Evolutionary conservation across 305 asterid species (phyloP), one percentile per base, ranked within the genome.

Genomic region (Fraxinus angustifolia): DNA sequence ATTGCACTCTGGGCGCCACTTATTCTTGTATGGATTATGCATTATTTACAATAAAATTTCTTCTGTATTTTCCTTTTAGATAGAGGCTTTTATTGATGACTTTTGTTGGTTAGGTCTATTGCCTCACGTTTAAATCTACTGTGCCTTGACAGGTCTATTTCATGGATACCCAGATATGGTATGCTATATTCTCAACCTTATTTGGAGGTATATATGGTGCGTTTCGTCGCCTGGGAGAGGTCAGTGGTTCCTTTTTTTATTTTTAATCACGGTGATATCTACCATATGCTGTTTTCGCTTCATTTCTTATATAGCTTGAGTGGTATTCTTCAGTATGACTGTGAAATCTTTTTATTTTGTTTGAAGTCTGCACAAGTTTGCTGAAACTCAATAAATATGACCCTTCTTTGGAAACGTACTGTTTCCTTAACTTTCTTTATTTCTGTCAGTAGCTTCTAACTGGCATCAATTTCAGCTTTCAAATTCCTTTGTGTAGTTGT

Each of bases 211-310:
- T 96, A 80, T 94, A 94, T 92, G 99, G 99, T 62, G 99, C 99
- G 84, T 96, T 94, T 83, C 97, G 98, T 34, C 97, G 98, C 77
- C 97, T 96, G 83, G 99, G 99, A 89, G 99, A 96, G 99, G 99
- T 96, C 31, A 89, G 93, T 36, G n/a, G 19, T 81, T 79, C 75
- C 79, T 83, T 79, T 78, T 11, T 11, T 34, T 58, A 50, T 71
- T 79, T 78, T 84, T 38, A 50, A 72, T 76, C 78, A 11, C 8
- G 73, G 67, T 81, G 75, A 70, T 33, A 4, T 65, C 14, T 10
- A 10, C 7, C 6, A 12, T 67, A 67, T 1, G 38, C 74, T 11
- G 36, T 67, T 67, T 67, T 16, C 3, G 0, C 17, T 67, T 65
- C 36, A 28, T 28, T 26, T 65, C 34, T 26, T 30, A 70, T 70